Evolutionary conservation across 2,329 filamentous ascomycete species (phyloP).

Genomic region (Clarireedia paspali): DNA sequence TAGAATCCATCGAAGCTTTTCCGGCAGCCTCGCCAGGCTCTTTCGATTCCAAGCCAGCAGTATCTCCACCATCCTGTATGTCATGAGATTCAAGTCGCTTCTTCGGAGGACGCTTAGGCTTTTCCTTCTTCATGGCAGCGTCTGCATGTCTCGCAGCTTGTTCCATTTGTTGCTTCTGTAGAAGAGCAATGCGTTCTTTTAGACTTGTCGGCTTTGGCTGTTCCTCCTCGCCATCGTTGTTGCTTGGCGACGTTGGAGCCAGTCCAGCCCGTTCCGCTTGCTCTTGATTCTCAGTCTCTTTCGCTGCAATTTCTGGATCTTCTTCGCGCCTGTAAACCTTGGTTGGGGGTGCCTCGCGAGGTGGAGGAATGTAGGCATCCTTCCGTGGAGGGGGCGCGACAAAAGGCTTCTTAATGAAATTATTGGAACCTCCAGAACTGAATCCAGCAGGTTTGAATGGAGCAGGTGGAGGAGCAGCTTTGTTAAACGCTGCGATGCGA

Average conservation of each 20-base stretch:
- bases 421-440: slow-evolving; percentile 47
- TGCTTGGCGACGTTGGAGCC: slow-evolving; percentile 30
- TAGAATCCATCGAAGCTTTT: slow-evolving; percentile 44
- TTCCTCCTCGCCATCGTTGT: slow-evolving; percentile 55
- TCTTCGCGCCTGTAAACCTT: slow-evolving; percentile 84
- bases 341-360: slow-evolving; percentile 59
- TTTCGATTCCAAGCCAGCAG: slow-evolving; percentile 36
- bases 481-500: slow-evolving; percentile 96
- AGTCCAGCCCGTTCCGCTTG: slow-evolving; percentile 63
- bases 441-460: slow-evolving; percentile 76
- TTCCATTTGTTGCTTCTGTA: slow-evolving; percentile 91
- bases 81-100: slow-evolving; percentile 48
- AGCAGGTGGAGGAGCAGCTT: slow-evolving; percentile 75
- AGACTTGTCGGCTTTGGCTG: slow-evolving; percentile 86
- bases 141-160: slow-evolving; percentile 78
- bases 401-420: slow-evolving; percentile 94
- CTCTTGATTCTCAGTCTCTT: slow-evolving; percentile 57
- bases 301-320: slow-evolving; percentile 64
- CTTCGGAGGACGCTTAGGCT: slow-evolving; percentile 72
- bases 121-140: slow-evolving; percentile 73
- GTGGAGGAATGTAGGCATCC: slow-evolving; percentile 78
- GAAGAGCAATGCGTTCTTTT: slow-evolving; percentile 88
- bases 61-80: slow-evolving; percentile 30
- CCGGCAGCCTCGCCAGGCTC: slow-evolving; percentile 40
- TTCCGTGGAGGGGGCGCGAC: slow-evolving; percentile 90